Conservation (phyloP, 2,329 filamentous ascomycete genomes). For the Gnomoniopsis smithogilvyi region DNA sequence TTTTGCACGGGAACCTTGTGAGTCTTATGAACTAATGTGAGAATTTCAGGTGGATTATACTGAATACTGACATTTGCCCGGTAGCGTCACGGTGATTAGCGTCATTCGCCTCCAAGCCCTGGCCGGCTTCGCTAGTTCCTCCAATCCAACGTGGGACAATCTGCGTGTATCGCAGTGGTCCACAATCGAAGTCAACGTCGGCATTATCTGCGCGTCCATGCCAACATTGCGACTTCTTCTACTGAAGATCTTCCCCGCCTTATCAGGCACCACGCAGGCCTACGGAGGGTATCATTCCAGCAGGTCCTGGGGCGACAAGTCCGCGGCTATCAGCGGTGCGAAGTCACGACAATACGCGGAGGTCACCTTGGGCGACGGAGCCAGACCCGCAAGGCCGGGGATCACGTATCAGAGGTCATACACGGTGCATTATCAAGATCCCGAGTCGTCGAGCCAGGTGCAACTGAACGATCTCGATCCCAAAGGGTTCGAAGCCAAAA, state of each 20-base stretch:
- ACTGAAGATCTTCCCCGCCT: conserved; percentile 25
- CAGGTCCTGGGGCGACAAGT: neutral
- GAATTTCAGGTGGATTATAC: neutral
- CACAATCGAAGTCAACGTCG: conserved; percentile 31
- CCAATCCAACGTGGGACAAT: conserved; percentile 30
- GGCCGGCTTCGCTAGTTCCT: conserved; percentile 26
- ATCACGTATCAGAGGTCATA: conserved; percentile 20
- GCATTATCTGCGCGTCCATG: conserved; percentile 33
- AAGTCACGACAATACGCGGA: neutral
- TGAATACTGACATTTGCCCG: neutral
- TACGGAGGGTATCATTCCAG: conserved; percentile 6
- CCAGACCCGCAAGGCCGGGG: neutral
- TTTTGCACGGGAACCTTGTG: conserved; percentile 42
- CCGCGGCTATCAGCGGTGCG: neutral
- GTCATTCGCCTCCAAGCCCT: conserved; percentile 29
- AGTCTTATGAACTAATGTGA: neutral
- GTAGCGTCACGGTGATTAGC: conserved; percentile 31
- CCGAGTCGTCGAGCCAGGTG: conserved; percentile 20
- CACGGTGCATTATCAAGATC: conserved; percentile 20
- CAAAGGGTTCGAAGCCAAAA: conserved; percentile 18
- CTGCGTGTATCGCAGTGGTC: conserved; percentile 30
- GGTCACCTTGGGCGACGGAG: neutral
- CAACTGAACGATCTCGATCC: conserved; percentile 18
- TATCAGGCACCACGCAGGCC: conserved; percentile 11
- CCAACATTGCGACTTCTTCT: conserved; percentile 28